A percentile compares a stretch with the other conserved stretches of the same genome.
Evolutionary conservation across 805 yeast genomes (phyloP).

Genomic region (Ogataea paradorogensis): DNA sequence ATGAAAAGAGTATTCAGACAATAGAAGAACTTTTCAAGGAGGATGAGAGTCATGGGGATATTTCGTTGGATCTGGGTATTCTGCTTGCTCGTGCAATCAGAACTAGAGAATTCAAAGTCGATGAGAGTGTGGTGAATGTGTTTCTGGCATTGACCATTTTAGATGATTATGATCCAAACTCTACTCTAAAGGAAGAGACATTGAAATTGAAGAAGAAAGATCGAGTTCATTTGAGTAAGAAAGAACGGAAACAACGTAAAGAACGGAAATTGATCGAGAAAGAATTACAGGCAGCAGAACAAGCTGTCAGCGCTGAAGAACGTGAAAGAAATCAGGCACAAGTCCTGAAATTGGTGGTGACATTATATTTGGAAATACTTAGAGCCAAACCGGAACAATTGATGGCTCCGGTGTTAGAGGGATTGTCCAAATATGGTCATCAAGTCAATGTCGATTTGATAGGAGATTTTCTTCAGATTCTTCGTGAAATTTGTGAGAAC

Average conservation of each 20-base stretch:
- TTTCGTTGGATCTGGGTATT: constrained; percentile 71
- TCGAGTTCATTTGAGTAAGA: constrained; percentile 86
- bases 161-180: constrained; percentile 71
- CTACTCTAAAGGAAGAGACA: constrained; percentile 42
- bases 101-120: constrained; percentile 73
- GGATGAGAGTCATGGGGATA: constrained; percentile 76
- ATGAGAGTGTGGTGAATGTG: constrained; percentile 75
- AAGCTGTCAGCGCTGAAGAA: constrained; percentile 81
- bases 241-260: constrained; percentile 81
- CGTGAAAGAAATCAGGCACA: constrained; percentile 84
- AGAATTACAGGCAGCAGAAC: constrained; percentile 85
- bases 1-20: constrained; percentile 57
- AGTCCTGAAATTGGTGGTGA: constrained; percentile 67
- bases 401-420: constrained; percentile 87
- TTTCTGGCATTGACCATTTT: constrained; percentile 65
- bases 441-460: constrained; percentile 89
- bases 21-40: constrained; percentile 69
- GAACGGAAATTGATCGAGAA: constrained; percentile 85
- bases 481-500: constrained; percentile 72
- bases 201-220: constrained; percentile 75
- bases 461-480: constrained; percentile 88
- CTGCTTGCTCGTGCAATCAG: constrained; percentile 66
- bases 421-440: constrained; percentile 84
- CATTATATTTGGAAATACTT: constrained; percentile 74
- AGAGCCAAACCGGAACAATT: constrained; percentile 59